Evolutionary conservation across 176 grass and related monocot genomes (phyloP), one percentile per base, ranked within the genome.

Genomic region (Oryza meyeriana): DNA sequence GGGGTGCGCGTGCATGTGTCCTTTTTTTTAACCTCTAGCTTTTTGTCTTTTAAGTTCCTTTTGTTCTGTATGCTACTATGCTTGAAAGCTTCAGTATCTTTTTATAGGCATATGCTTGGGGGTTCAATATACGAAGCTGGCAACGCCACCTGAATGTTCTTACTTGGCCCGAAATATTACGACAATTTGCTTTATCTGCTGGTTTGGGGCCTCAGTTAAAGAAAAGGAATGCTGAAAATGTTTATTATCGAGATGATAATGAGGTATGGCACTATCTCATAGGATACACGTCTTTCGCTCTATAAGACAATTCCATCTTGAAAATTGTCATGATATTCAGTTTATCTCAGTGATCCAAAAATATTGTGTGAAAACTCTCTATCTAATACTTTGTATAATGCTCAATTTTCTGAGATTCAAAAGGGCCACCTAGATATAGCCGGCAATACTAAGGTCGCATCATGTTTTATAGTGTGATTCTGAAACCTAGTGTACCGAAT

Each of bases 161-260:
- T 59, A 99, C 96, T 47, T 99, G 96, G 96, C 93, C 96, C 32
- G 96, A 99, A 74, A 87, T 99, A 88, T 84, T 99, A 55, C 83
- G 96, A 25, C 96, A 99, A 36, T 92, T 99, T 95, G 93, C 91
- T 89, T 86, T 99, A 74, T 90, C 96, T 81, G 90, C 96, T 83
- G 96, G 96, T 79, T 93, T 99, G 55, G 96, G 96, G 63, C 93
- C 96, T 75, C 91, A 87, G 28, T 76, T 99, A 77, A 99, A 93
- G 87, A 95, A 91, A 89, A 95, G 89, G 82, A 90, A 87, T 10
- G 65, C 73, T 8, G 92, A 95, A 17, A 70, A 79, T 62, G 64
- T 84, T 61, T 90, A 87, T 89, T 99, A 84, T 52, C 91, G 74
- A 22, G 91, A 95, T 84, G 93, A 95, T 44, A 95, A 93, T 88